Conservation (phyloP, 768 basidiomycete genomes). For the Phallus indusiatus region DNA sequence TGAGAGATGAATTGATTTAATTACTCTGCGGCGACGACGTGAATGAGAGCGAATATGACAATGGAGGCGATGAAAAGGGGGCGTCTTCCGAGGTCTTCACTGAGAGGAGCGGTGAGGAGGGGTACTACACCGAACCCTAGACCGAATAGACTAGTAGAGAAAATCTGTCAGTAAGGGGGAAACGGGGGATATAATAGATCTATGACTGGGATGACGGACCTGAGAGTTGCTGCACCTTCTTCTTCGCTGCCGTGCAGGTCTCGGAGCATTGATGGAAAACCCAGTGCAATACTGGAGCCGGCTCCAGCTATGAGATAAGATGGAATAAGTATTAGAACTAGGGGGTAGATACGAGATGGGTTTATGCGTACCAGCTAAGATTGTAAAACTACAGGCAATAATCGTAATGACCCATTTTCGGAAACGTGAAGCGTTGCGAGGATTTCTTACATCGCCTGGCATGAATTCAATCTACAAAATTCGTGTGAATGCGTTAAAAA, state of each 20-base stretch:
- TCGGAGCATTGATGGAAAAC: slow-evolving; percentile 44
- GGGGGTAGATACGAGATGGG: background rate
- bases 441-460: slow-evolving; percentile 29
- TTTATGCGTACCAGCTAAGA: slow-evolving; percentile 33
- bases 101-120: slow-evolving; percentile 57
- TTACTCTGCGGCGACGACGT: slow-evolving; percentile 36
- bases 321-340: background rate
- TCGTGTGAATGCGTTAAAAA: too few species aligned
- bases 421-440: slow-evolving; percentile 26
- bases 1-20: slow-evolving; percentile 2
- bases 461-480: slow-evolving; percentile 32
- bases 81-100: slow-evolving; percentile 63
- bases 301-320: slow-evolving; percentile 31
- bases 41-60: slow-evolving; percentile 41
- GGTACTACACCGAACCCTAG: slow-evolving; percentile 57
- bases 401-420: slow-evolving; percentile 39
- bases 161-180: background rate
- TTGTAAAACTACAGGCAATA: slow-evolving; percentile 38
- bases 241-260: slow-evolving; percentile 26
- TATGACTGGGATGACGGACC: background rate
- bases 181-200: background rate
- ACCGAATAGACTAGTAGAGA: slow-evolving; percentile 38
- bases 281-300: slow-evolving; percentile 40
- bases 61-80: slow-evolving; percentile 47
- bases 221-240: slow-evolving; percentile 15